phyloP scores from a whole-genome alignment of 2,329 filamentous ascomycete genomes.

The Coleophoma eucalyptorum region DNA sequence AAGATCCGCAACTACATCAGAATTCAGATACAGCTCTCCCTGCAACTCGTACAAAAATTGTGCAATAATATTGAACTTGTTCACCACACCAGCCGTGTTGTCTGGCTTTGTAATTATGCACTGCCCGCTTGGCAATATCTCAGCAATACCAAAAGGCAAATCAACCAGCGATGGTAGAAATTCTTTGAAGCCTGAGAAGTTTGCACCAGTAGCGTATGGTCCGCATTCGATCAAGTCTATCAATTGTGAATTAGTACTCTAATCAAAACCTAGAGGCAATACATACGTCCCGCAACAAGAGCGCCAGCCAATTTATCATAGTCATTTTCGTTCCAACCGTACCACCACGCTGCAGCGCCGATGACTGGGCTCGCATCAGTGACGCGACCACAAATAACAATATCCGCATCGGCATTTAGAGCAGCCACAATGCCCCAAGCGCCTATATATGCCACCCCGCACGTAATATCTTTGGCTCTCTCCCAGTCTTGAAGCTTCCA shows the following conservation, averaged over 20 bases:
- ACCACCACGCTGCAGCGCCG: conserved; percentile 36
- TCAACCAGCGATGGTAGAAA: conserved; percentile 28
- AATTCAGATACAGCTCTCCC: conserved; percentile 33
- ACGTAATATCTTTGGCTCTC: conserved; percentile 6
- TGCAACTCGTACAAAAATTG: conserved; percentile 38
- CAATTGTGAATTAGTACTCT: neutral
- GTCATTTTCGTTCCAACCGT: conserved; percentile 31
- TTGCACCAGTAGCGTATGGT: conserved; percentile 17
- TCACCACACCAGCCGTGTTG: conserved; percentile 32
- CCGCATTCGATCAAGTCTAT: conserved; percentile 23
- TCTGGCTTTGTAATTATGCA: conserved; percentile 41
- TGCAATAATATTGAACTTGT: conserved; percentile 29
- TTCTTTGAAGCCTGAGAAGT: conserved; percentile 30
- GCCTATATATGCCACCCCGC: conserved; percentile 28
- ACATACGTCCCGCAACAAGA: conserved; percentile 21
- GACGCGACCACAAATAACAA: conserved; percentile 39
- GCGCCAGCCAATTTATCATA: conserved; percentile 35
- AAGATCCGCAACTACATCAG: conserved; percentile 29
- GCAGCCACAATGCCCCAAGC: conserved; percentile 34
- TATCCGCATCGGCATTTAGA: conserved; percentile 35
- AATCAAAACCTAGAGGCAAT: neutral
- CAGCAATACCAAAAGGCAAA: conserved; percentile 40
- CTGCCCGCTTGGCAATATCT: conserved; percentile 36
- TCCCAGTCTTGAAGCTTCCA: conserved; percentile 15
- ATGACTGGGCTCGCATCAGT: conserved; percentile 38